Evolutionary conservation across 257 asterid species (phyloP).

Genomic region (Plantago major): DNA sequence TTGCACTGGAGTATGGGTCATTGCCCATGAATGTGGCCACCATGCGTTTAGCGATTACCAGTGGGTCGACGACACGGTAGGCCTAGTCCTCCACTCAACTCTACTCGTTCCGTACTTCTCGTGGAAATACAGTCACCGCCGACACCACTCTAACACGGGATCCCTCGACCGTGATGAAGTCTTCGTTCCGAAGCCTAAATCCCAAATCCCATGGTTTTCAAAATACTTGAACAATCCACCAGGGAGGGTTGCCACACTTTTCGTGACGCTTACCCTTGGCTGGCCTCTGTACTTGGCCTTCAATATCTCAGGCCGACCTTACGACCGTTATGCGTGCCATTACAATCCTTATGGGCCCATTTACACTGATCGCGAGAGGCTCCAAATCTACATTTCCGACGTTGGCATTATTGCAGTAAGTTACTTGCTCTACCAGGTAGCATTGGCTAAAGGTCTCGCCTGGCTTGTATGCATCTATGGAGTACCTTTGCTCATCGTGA

Average conservation of each 20-base stretch:
- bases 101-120: constrained; percentile 70
- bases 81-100: constrained; percentile 67
- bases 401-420: constrained; percentile 38
- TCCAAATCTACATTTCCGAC: constrained; percentile 55
- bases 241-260: constrained; percentile 43
- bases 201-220: constrained; percentile 42
- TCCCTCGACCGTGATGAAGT: constrained; percentile 73
- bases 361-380: constrained; percentile 57
- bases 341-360: constrained; percentile 60
- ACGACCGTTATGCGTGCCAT: constrained; percentile 62
- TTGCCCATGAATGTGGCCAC: constrained; percentile 76
- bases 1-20: constrained; percentile 64
- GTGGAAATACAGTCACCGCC: constrained; percentile 68
- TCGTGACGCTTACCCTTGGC: constrained; percentile 49
- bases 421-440: constrained; percentile 37
- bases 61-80: constrained; percentile 63
- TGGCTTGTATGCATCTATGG: constrained; percentile 54
- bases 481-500: constrained; percentile 45
- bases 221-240: constrained; percentile 64
- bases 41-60: constrained; percentile 71
- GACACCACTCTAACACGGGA: constrained; percentile 76
- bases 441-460: constrained; percentile 38
- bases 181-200: constrained; percentile 56
- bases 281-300: constrained; percentile 67
- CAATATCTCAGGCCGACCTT: constrained; percentile 63